Conservation (phyloP, 1,139 yeast genomes). For the Pichia sp. region DNA sequence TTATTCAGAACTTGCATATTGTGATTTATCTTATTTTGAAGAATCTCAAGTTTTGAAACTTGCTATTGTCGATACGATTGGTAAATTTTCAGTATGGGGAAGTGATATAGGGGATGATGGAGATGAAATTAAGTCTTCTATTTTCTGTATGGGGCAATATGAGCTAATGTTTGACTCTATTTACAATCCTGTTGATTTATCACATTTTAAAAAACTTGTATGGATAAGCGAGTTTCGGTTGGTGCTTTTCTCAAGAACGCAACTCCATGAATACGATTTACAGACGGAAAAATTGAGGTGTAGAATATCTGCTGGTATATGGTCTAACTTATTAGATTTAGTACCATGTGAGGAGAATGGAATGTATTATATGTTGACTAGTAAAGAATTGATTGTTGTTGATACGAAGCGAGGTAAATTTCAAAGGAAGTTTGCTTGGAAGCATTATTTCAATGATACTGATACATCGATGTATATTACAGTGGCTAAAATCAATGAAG, state of each 20-base stretch:
- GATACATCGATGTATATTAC: slow-evolving; percentile 51
- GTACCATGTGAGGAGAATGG: slow-evolving; percentile 22
- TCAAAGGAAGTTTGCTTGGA: slow-evolving; percentile 55
- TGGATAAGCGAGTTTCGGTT: slow-evolving; percentile 38
- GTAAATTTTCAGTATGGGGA: slow-evolving; percentile 42
- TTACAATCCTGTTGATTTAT: slow-evolving; percentile 43
- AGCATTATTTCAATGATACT: slow-evolving; percentile 47
- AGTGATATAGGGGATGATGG: neutral
- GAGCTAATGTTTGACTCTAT: slow-evolving; percentile 24
- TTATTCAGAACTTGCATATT: slow-evolving; percentile 14
- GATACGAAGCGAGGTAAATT: slow-evolving; percentile 27
- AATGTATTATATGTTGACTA: slow-evolving; percentile 42
- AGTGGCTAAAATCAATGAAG: slow-evolving; percentile 18
- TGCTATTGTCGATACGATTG: slow-evolving; percentile 44
- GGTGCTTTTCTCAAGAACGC: slow-evolving; percentile 40
- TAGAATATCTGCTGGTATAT: slow-evolving; percentile 44
- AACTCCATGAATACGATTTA: slow-evolving; percentile 32
- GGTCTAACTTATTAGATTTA: slow-evolving; percentile 51
- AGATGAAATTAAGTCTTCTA: neutral
- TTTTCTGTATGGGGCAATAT: no score
- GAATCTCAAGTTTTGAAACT: slow-evolving; percentile 29
- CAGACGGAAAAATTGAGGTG: slow-evolving; percentile 26
- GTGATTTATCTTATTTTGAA: slow-evolving; percentile 11
- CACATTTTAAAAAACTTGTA: slow-evolving; percentile 45
- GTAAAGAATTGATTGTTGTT: slow-evolving; percentile 53